Evolutionary conservation across 306 rosid species (phyloP), one percentile per base, ranked within the genome.

Genomic region (Gleditsia sinensis): DNA sequence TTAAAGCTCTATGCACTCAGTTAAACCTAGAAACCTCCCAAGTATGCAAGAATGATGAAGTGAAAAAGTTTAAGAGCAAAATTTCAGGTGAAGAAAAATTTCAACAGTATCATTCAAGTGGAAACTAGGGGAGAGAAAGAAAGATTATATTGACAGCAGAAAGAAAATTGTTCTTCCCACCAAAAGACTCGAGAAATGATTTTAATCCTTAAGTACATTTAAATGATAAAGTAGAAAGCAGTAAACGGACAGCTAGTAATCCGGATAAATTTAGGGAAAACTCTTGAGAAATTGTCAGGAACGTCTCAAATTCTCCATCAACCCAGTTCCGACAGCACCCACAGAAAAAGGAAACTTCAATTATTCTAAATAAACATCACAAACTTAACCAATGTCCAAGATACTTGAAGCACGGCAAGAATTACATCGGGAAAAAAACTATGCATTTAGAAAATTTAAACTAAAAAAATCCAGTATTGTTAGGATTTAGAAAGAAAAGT

Each of bases 391-490:
- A 55, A 63, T 27, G 32, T 32, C 58, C 25, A 9, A 42, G 0
- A 64, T 24, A 39, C 3, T 30, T 78, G 58, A 78, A 50, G 64
- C 39, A 50, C 0, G 49, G 36, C 21, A 70, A 23, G 65, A 27
- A 48, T 45, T 36, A n/a, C 32, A 45, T 42, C 33, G 27, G 54
- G 39, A 36, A 17, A 37, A 28, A 30, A 75, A 82, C 42, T 16
- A 73, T 23, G 82, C 50, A 71, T 32, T 34, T 6, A 54, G 54
- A 55, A 61, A 75, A 39, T 30, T 12, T 30, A 46, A 69, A 24
- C 57, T 12, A 53, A 64, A 48, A 21, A 43, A 64, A 2, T 10
- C 55, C 34, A 60, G 71, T 61, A 48, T 63, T 61, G 37, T 53
- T 14, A n/a, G n/a, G n/a, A n/a, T n/a, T n/a, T n/a, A 28, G 37